Conservation (phyloP, 2,329 filamentous ascomycete genomes). For the Fusarium sp. region DNA sequence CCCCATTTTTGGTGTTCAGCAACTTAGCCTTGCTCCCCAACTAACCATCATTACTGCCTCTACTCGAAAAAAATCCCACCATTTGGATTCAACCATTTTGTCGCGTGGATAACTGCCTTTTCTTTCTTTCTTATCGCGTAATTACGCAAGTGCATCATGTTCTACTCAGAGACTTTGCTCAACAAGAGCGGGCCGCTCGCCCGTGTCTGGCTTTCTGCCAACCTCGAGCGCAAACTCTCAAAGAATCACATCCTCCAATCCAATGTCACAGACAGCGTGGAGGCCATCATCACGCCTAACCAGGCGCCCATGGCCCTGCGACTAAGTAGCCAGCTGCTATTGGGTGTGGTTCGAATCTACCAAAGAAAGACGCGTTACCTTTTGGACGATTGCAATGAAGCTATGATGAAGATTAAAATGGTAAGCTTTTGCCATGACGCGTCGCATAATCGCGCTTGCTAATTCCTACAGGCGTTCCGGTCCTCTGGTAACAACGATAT, state of each 20-base stretch:
- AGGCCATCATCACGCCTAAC: conserved; percentile 91
- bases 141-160: conserved; percentile 73
- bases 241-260: conserved; percentile 96
- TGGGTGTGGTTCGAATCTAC: conserved; percentile 98
- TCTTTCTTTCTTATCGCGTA: conserved; percentile 48
- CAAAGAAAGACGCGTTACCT: conserved; percentile 97
- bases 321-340: conserved; percentile 90
- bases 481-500: conserved; percentile 95
- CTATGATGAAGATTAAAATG: conserved; percentile 98
- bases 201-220: conserved; percentile 97
- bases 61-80: conserved; percentile 11
- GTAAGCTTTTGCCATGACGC: conserved; percentile 61
- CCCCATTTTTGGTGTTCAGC: conserved; percentile 50
- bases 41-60: conserved; percentile 28
- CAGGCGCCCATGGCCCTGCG: conserved; percentile 96
- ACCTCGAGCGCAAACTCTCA: conserved; percentile 97
- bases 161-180: conserved; percentile 95
- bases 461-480: conserved; percentile 81
- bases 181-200: conserved; percentile 97
- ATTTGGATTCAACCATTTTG: conserved; percentile 18
- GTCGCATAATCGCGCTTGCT: conserved; percentile 20
- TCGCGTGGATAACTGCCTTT: conserved; percentile 22
- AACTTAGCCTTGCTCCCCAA: conserved; percentile 43
- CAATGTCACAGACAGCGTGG: conserved; percentile 93
- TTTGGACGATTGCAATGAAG: conserved; percentile 97